Conservation (phyloP, 257 asterid genomes). For the Anisodus tanguticus region DNA sequence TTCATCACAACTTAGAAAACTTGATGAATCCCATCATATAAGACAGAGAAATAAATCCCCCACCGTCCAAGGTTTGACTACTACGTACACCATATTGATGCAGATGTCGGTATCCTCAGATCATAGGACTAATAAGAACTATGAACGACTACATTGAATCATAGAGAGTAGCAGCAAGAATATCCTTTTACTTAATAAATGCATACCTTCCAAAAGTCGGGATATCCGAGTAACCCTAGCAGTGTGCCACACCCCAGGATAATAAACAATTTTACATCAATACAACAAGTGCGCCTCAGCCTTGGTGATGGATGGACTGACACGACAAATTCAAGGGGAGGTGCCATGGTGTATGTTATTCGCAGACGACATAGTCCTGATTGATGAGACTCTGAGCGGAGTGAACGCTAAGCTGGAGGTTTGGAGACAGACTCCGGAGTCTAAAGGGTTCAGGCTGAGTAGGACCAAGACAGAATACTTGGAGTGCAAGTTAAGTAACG, state of each 20-base stretch:
- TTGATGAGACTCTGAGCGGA: too few species aligned
- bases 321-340: too few species aligned
- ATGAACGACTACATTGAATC: not conserved
- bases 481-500: too few species aligned
- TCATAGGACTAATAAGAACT: not conserved
- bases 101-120: not conserved
- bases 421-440: too few species aligned
- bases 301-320: too few species aligned
- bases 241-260: not conserved
- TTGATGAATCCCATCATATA: constrained; percentile 21
- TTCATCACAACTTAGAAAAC: constrained; percentile 21
- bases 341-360: too few species aligned
- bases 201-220: not conserved
- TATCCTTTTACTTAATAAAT: not conserved
- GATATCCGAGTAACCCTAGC: constrained; percentile 1
- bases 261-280: not conserved
- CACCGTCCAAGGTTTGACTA: not conserved
- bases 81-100: not conserved
- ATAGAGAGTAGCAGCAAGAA: not conserved
- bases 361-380: too few species aligned
- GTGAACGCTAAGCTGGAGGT: too few species aligned
- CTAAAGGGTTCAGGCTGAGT: too few species aligned
- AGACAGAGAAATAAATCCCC: not conserved
- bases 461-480: too few species aligned
- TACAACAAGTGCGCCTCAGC: not conserved